Evolutionary conservation across 148 eudicot species (phyloP).

Genomic region (Rhododendron kiyosumense): DNA sequence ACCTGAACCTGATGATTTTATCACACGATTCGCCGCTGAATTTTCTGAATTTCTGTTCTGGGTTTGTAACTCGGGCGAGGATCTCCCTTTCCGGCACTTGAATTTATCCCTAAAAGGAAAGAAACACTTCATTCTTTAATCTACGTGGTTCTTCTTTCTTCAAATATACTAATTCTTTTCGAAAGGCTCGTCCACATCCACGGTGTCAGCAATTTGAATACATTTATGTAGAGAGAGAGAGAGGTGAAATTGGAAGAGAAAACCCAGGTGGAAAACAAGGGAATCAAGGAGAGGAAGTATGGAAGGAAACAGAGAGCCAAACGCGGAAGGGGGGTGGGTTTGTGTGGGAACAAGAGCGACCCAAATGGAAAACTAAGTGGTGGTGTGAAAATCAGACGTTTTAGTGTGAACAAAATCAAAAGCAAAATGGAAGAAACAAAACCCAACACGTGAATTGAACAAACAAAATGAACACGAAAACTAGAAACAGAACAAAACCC

Average conservation of each 20-base stretch:
- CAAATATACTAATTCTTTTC: neutral
- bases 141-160: neutral
- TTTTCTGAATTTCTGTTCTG: slow-evolving; percentile 16
- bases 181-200: neutral
- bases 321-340: too few species aligned
- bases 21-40: slow-evolving; percentile 15
- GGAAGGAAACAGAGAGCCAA: neutral
- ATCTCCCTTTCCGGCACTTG: slow-evolving; percentile 22
- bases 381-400: neutral
- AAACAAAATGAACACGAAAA: neutral
- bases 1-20: slow-evolving; percentile 28
- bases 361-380: neutral
- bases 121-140: slow-evolving; percentile 42
- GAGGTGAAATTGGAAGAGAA: neutral
- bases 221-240: neutral
- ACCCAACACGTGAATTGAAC: neutral
- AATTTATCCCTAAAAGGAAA: slow-evolving; percentile 21
- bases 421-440: neutral
- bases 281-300: neutral
- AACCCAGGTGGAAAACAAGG: neutral
- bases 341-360: neutral
- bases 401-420: neutral
- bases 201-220: neutral
- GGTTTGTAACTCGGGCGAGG: slow-evolving; percentile 38
- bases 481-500: neutral